Evolutionary conservation across 2,329 filamentous ascomycete species (phyloP), one percentile per base, ranked within the genome.

Genomic region (Paramyrothecium sp.): DNA sequence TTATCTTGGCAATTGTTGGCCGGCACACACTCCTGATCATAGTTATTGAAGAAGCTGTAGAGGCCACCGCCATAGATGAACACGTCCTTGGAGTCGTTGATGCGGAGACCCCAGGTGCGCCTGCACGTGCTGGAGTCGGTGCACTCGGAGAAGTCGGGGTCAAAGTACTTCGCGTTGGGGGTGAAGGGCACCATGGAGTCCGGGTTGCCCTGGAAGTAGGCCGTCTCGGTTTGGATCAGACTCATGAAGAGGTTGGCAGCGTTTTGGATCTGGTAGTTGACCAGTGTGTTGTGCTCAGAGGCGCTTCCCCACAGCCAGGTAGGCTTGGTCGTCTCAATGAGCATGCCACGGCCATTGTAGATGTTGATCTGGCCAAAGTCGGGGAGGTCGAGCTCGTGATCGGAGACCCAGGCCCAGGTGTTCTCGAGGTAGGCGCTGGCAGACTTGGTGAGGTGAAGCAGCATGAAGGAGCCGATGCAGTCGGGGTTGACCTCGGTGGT

Each of bases 211-310:
- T 96, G 91, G 81, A 89, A 92, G 79, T 91, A 92, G 33, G 92
- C 90, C 5, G 92, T 97, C 77, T 97, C 94, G 3, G 90, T 91
- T 77, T 97, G 93, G 66, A 96, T 91, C 53, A 91, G 77, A 12
- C 85, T 88, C 82, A 96, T 88, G 78, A 89, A 96, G 61, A 96
- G 81, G 68, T 93, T 89, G 67, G 86, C 81, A 2, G 92, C 91
- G 60, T 88, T 88, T 69, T 83, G 78, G 67, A 97, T 78, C 74
- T 96, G 90, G 79, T 96, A 97, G 79, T 97, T 94, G 78, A 90
- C 92, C 22, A 88, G 75, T 47, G 87, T 82, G 57, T 70, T 84
- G 75, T 89, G 86, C 75, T 89, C 86, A 20, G 84, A 81, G n/a
- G 83, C 78, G 2, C 91, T 95, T 78, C 78, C 92, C 75, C 89